Evolutionary conservation across 2,329 filamentous ascomycete species (phyloP).

Genomic region (Fusarium scirpi): DNA sequence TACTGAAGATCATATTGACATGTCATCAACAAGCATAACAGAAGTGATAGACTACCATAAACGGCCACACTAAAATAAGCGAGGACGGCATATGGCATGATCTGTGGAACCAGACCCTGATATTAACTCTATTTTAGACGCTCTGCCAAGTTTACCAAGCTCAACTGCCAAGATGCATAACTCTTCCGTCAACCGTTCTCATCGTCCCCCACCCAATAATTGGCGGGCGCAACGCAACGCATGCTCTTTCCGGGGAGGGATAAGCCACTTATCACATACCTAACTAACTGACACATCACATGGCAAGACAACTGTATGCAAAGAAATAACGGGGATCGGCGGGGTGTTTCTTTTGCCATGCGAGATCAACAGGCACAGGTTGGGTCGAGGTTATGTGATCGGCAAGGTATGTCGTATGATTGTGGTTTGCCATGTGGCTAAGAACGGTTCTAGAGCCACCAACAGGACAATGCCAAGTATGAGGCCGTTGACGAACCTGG

Average conservation of each 20-base stretch:
- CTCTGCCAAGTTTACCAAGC: background rate
- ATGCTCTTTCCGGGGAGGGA: background rate
- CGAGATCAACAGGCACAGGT: background rate
- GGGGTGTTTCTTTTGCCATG: background rate
- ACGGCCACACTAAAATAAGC: background rate
- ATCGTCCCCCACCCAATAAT: background rate
- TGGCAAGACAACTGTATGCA: background rate
- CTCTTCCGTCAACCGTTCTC: slow-evolving; percentile 8
- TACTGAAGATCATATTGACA: accelerated
- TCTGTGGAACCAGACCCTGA: background rate
- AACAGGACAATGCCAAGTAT: background rate
- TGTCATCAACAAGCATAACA: no score
- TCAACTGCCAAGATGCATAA: background rate
- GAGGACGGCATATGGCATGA: background rate
- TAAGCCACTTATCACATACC: slow-evolving; percentile 25
- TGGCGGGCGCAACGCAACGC: background rate
- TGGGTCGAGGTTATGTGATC: background rate
- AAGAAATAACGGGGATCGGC: slow-evolving; percentile 12
- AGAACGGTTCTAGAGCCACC: slow-evolving; percentile 3
- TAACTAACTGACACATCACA: background rate
- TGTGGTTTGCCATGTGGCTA: slow-evolving; percentile 2
- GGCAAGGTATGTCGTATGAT: slow-evolving; percentile 10
- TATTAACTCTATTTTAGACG: background rate
- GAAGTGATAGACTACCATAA: background rate
- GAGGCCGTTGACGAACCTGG: no score